Base-by-base conservation (phyloP, 1,139 yeast genomes). In the Pneumocystis murina region DNA sequence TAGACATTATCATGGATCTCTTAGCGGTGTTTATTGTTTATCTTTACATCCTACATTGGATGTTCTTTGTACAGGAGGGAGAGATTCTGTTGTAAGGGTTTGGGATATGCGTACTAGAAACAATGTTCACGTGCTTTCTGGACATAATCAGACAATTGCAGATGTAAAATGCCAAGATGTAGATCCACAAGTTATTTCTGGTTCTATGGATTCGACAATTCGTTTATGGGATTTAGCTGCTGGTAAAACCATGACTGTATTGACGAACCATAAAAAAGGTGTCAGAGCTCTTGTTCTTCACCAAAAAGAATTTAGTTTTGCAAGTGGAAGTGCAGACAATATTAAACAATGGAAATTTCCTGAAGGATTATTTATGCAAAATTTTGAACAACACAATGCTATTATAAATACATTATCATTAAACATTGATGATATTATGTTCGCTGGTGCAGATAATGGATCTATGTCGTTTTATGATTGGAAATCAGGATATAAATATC, bases 41-140 rank as follows among this genome's bases (percentile, higher is more conserved):
- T 90, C 84, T 64, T 73, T 90, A 30, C 97, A 91, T 72, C 97
- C 97, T 0, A 88, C 89, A 6, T 75, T 91, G 55, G 96, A 91
- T 70, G 73, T 92, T 14, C 76, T 94, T n/a, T 87, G 86, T 20
- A 86, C 95, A 3, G 97, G 92, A 2, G 96, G 97, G 14, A 78
- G 96, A 65, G 99, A 94, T 73, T 80, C 91, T 5, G 87, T 87
- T 0, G 86, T 91, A 0, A 77, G 95, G 65, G 85, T 89, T 3
- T 94, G 99, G 99, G 99, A 94, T 74, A 85, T 92, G 65, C 79
- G 98, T 65, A 82, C 95, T 0, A 78, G 94, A 64, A 76, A 81
- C 1, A 85, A 91, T 20, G 84, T 87, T 0, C 85, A 86, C 80
- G 86, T 86, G 0, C 76, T 94, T 60, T 78, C 84, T 1, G 98